These are phyloP conservation scores for Hypoxylon fuscum DNA, from an alignment of 495 filamentous ascomycete genomes.

Conservation along the genomic window DNA sequence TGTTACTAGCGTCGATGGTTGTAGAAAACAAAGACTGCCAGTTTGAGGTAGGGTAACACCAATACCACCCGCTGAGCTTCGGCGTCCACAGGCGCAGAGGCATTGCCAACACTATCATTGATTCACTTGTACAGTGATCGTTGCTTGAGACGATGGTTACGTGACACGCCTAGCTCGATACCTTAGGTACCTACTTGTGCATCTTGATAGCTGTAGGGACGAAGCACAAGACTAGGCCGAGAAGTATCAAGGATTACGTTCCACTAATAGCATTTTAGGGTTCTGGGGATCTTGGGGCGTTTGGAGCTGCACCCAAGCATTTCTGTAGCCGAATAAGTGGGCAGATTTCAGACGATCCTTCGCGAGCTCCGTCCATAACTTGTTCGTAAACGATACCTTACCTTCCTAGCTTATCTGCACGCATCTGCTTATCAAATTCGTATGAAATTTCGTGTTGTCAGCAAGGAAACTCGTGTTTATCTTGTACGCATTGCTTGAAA, in stretches of 20 bases:
- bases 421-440: slow-evolving; percentile 9
- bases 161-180: slow-evolving; percentile 25
- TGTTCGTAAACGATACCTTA: not conserved
- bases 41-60: no score
- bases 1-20: slow-evolving; percentile 15
- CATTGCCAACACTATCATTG: not conserved
- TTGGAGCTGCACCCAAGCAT: slow-evolving; percentile 7
- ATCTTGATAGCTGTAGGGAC: not conserved
- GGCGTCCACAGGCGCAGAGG: no score
- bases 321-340: slow-evolving; percentile 24
- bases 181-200: not conserved
- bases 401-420: not conserved
- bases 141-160: slow-evolving; percentile 32
- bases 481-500: not conserved
- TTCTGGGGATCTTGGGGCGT: slow-evolving; percentile 29
- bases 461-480: not conserved
- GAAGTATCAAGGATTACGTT: slow-evolving; percentile 7
- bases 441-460: slow-evolving; percentile 28
- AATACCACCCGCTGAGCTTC: slow-evolving; percentile 14
- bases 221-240: slow-evolving; percentile 14
- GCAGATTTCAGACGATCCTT: slow-evolving; percentile 29
- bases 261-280: slow-evolving; percentile 27
- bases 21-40: not conserved
- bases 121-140: not conserved
- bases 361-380: slow-evolving; percentile 27